phyloP scores from a whole-genome alignment of 805 yeast species.

The Ogataea siamensis region DNA sequence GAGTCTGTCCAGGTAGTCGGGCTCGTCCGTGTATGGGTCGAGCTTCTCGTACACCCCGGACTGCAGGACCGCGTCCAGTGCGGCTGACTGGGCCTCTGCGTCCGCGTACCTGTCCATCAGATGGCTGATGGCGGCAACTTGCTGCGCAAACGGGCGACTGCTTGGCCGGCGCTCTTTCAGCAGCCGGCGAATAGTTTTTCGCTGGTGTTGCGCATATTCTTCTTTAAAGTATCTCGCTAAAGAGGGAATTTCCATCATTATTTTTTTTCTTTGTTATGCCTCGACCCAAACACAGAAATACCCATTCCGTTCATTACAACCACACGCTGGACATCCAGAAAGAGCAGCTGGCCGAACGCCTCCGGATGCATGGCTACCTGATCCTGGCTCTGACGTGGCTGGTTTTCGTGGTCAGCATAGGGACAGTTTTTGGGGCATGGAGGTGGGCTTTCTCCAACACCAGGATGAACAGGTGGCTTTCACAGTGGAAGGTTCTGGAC shows the following conservation, averaged over 20 bases:
- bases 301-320: slow-evolving; percentile 27
- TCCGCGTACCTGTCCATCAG: slow-evolving; percentile 41
- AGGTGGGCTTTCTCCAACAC: slow-evolving; percentile 23
- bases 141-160: slow-evolving; percentile 13
- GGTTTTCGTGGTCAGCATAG: slow-evolving; percentile 29
- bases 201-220: slow-evolving; percentile 11
- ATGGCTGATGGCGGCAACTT: slow-evolving; percentile 13
- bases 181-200: slow-evolving; percentile 6
- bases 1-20: slow-evolving; percentile 52
- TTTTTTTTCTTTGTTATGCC: slow-evolving; percentile 5
- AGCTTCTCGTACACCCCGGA: slow-evolving; percentile 56
- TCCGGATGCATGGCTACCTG: slow-evolving; percentile 28
- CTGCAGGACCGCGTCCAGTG: slow-evolving; percentile 63
- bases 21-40: slow-evolving; percentile 15
- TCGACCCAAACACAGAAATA: slow-evolving; percentile 22
- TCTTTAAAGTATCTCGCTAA: slow-evolving; percentile 9
- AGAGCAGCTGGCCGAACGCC: slow-evolving; percentile 2
- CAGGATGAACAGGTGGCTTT: slow-evolving; percentile 6
- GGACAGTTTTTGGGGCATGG: slow-evolving; percentile 33
- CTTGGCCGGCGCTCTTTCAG: slow-evolving; percentile 2
- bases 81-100: slow-evolving; percentile 47
- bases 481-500: slow-evolving; percentile 13
- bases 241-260: slow-evolving; percentile 5
- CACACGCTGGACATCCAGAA: slow-evolving; percentile 6
- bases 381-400: slow-evolving; percentile 29